Percentiles rank a stretch among this genome's conserved stretches.
Conservation (phyloP, 2,329 filamentous ascomycete genomes). For the Apiospora aurea region DNA sequence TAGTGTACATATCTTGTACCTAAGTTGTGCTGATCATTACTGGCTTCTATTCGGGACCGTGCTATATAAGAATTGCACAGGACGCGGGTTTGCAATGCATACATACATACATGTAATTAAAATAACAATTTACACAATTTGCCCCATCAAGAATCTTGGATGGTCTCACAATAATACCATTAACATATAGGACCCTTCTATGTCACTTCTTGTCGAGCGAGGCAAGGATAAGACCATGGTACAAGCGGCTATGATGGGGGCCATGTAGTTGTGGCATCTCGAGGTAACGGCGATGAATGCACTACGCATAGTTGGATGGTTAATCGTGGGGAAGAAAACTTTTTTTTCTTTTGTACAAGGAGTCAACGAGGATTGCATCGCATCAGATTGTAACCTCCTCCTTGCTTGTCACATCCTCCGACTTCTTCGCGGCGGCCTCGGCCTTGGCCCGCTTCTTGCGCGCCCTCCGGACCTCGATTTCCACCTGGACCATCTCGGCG, state of each 20-base stretch:
- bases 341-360: background rate
- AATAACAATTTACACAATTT: background rate
- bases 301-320: background rate
- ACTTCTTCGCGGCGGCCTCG: constrained; percentile 44
- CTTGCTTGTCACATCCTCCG: constrained; percentile 27
- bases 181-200: background rate
- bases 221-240: background rate
- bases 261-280: background rate
- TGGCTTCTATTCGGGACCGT: background rate
- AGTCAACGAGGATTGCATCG: background rate
- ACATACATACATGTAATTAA: background rate
- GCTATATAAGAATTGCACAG: background rate
- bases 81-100: background rate
- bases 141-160: background rate
- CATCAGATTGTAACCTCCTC: constrained; percentile 19
- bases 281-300: background rate
- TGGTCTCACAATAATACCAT: background rate
- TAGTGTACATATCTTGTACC: background rate
- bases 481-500: constrained; percentile 67
- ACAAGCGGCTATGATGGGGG: too few species aligned
- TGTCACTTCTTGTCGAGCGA: background rate
- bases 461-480: constrained; percentile 72
- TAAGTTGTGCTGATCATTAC: background rate
- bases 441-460: constrained; percentile 62
- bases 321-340: background rate